phyloP scores from a whole-genome alignment of 768 basidiomycete genomes.

The Collybia nuda region DNA sequence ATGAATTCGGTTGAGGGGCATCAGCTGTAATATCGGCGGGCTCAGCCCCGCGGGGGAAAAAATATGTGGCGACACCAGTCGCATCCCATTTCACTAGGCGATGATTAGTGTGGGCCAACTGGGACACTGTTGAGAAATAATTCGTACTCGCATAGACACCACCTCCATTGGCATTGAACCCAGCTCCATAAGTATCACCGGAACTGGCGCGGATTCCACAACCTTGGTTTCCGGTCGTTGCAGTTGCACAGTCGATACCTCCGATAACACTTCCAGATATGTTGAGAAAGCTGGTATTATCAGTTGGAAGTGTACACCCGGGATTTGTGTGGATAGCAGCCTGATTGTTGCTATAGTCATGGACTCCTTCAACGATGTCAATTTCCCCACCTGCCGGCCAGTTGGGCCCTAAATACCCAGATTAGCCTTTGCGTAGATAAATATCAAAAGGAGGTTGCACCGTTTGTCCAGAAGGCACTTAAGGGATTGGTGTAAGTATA shows the following conservation, averaged over 20 bases:
- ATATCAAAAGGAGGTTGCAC: slow-evolving; percentile 16
- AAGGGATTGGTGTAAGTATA: background rate
- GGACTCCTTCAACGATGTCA: slow-evolving; percentile 83
- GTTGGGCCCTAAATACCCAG: slow-evolving; percentile 46
- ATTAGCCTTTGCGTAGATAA: too few species aligned
- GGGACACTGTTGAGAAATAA: slow-evolving; percentile 4
- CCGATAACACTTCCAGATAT: slow-evolving; percentile 66
- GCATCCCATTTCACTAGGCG: slow-evolving; percentile 71
- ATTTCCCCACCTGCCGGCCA: slow-evolving; percentile 76
- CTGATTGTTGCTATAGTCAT: slow-evolving; percentile 79
- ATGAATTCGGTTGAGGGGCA: slow-evolving; percentile 69
- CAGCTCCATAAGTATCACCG: slow-evolving; percentile 73
- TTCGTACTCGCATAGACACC: slow-evolving; percentile 88
- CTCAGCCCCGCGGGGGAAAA: slow-evolving; percentile 73
- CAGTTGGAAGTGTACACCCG: slow-evolving; percentile 64
- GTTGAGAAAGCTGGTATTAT: slow-evolving; percentile 43
- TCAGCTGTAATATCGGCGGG: slow-evolving; percentile 76
- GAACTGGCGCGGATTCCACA: slow-evolving; percentile 73
- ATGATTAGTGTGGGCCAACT: background rate
- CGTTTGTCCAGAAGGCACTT: slow-evolving; percentile 51
- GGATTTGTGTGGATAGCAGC: slow-evolving; percentile 77
- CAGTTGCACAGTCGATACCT: slow-evolving; percentile 70
- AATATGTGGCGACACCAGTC: slow-evolving; percentile 76
- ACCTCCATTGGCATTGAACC: slow-evolving; percentile 82
- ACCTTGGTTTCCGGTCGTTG: slow-evolving; percentile 69